Base-by-base conservation (phyloP, 164 flowering plant species). In the Kalanchoe fedtschenkoi region DNA sequence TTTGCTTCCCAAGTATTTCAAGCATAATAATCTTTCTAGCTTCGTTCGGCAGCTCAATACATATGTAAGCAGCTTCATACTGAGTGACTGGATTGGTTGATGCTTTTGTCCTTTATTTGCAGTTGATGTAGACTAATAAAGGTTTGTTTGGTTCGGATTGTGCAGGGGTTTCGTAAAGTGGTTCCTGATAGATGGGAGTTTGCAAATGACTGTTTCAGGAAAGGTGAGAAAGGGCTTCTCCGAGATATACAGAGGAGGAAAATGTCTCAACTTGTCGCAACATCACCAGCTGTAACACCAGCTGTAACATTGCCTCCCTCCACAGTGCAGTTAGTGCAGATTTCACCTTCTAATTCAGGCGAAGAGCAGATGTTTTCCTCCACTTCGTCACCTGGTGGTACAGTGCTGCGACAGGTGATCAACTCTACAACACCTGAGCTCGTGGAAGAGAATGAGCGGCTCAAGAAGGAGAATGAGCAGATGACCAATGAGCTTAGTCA, bases 171-270 rank as follows among this genome's bases (percentile, higher is more conserved):
- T 60, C 72, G 89, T 21, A 86, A 86, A 60, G 79, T 80, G 9
- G 95, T 82, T 21, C 88, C 96, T 30, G 96, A 89, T 62, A 80
- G 92, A 38, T 89, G 96, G 96, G 96, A 89, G 61, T 87, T 89
- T 70, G 91, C 87, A 6, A 82, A 89, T 53, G 96, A 87, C 7
- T 82, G 74, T 67, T 89, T 89, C 70, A 72, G 69, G 28, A 66
- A 77, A 66, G 95, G 91, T n/a, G 81, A 85, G 62, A 87, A 82
- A 66, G 68, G 60, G 6, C 89, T 87, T 32, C 82, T 89, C 21
- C 76, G 83, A 13, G 85, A 82, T 58, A 89, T 89, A 15, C 87
- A 83, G 47, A 83, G 96, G 53, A 77, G 91, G 70, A 89, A 87
- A 58, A 73, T 76, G 21, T 66, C 81, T 6, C 67, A 72, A 32